Base-by-base conservation (phyloP, 257 asterid genomes). In the Penstemon eatonii region DNA sequence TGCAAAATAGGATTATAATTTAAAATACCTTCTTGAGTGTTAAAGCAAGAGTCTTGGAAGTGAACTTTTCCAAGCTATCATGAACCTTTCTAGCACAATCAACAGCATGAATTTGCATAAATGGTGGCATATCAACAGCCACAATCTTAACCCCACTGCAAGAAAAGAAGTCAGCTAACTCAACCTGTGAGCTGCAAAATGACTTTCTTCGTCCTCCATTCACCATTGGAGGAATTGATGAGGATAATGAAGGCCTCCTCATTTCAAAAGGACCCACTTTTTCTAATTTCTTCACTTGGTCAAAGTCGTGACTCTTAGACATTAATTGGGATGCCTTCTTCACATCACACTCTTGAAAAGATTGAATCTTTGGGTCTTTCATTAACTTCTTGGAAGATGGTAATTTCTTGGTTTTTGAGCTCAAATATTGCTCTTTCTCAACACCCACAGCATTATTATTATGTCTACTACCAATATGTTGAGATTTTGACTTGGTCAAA, bases 121-220 rank as follows among this genome's bases (percentile, higher is more conserved):
- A 90, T 4, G 98, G 95, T 3, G 97, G 93, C 98, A 92, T 92
- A 73, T 92, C 98, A 18, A 89, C 98, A 11, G 98, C 92, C 64
- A 90, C 95, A 64, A 89, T 85, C 71, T 82, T 92, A 46, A 86
- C 98, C 58, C 96, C 95, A 46, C 65, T 80, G 65, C 85, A 82
- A 5, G 86, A 78, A 25, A 92, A 75, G 84, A 92, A 88, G 44
- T 88, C 95, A 8, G 89, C 85, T 63, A 92, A 13, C 80, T 91
- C 97, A 60, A 70, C 69, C 43, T 83, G 85, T 19, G 96, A 82
- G 75, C 83, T 80, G 80, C 85, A 66, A 72, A 86, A 85, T 52
- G 97, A 92, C 80, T 78, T 86, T 53, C 96, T 83, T 46, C 95
- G 76, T 15, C 84, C 84, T 40, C 84, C 82, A 62, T 62, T 75